phyloP scores from a whole-genome alignment of 2,329 filamentous ascomycete species.

The Pezicula neosporulosa region DNA sequence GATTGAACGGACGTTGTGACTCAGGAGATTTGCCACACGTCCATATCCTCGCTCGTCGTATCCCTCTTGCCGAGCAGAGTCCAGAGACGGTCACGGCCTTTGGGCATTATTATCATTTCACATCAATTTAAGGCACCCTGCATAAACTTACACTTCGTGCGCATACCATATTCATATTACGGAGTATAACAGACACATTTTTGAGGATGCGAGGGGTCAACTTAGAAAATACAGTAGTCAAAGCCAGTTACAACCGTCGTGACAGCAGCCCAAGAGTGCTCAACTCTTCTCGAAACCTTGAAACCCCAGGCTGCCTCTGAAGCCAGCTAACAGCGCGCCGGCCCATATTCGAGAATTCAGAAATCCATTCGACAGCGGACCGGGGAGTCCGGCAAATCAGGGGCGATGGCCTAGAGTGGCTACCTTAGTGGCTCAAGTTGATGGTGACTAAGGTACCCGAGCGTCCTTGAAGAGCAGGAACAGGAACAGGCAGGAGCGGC shows the following conservation, averaged over 20 bases:
- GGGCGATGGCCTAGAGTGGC: slow-evolving; percentile 2
- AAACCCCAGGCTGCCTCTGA: not conserved
- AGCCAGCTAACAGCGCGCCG: slow-evolving; percentile 6
- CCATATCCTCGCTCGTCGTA: not conserved
- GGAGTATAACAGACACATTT: too few species aligned
- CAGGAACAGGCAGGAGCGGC: slow-evolving; percentile 5
- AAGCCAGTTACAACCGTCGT: not conserved
- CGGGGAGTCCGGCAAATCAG: slow-evolving; percentile 3
- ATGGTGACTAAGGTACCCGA: slow-evolving; percentile 11
- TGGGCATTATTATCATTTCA: too few species aligned
- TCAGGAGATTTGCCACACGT: not conserved
- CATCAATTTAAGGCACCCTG: not conserved
- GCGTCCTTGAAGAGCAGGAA: slow-evolving; percentile 5
- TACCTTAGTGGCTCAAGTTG: slow-evolving; percentile 1
- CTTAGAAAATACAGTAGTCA: too few species aligned
- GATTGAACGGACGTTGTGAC: not conserved
- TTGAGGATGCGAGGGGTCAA: not conserved
- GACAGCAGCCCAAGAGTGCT: too few species aligned
- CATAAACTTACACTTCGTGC: not conserved
- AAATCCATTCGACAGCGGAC: slow-evolving; percentile 5
- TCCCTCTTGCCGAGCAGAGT: not conserved
- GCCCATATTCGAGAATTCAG: slow-evolving; percentile 1
- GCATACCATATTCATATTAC: not conserved
- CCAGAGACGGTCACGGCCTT: not conserved
- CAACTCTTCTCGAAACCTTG: slow-evolving; percentile 1